Conservation (phyloP, 2,329 filamentous ascomycete species). For the Ophiostoma piceae region DNA sequence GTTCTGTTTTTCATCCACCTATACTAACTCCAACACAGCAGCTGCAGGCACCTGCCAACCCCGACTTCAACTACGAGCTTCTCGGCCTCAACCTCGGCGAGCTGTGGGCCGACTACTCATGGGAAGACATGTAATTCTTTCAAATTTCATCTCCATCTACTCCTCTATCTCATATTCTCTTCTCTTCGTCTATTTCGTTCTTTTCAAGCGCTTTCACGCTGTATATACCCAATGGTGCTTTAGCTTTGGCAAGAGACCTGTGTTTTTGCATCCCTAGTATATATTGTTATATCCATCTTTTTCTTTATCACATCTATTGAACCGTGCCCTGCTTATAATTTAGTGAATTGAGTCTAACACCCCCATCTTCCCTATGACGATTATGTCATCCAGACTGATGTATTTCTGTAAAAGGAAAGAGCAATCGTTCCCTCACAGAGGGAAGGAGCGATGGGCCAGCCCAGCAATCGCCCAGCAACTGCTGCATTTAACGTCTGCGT, state of each 20-base stretch:
- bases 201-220: neutral
- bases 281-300: neutral
- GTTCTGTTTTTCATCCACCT: neutral
- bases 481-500: neutral
- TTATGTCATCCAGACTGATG: neutral
- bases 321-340: no score
- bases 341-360: neutral
- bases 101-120: constrained; percentile 31
- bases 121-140: constrained; percentile 25
- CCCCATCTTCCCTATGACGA: neutral
- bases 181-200: neutral
- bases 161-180: neutral
- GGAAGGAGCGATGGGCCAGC: neutral
- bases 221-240: constrained; percentile 3
- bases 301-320: neutral
- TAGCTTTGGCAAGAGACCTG: neutral
- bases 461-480: constrained; percentile 12
- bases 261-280: constrained; percentile 4
- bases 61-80: constrained; percentile 29
- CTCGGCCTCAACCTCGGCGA: constrained; percentile 28
- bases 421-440: neutral
- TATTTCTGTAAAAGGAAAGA: neutral
- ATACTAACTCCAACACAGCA: constrained; percentile 8
- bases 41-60: constrained; percentile 25
- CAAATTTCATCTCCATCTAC: neutral